These are phyloP conservation scores for Globisporangium irregulare DNA, from an alignment of 352 stramenopile species.

Conservation along the genomic window DNA sequence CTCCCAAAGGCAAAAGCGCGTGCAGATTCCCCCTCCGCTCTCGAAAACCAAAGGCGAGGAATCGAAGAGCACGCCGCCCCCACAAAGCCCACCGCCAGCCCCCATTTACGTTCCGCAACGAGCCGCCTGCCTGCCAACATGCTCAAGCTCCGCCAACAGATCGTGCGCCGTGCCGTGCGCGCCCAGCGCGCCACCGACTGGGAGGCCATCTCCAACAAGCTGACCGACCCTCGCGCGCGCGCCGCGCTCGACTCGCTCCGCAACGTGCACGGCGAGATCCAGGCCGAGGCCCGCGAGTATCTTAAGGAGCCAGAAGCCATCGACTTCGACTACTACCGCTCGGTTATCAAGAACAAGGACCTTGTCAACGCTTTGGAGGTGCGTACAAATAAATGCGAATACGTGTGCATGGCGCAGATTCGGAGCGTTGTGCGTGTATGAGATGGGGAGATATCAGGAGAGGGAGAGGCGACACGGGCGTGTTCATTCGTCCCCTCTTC, in stretches of 20 bases:
- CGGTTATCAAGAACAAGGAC: constrained; percentile 87
- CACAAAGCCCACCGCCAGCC: constrained; percentile 8
- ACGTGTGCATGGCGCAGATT: not conserved
- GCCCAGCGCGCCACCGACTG: constrained; percentile 66
- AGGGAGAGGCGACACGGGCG: not conserved
- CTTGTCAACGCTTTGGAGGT: constrained; percentile 80
- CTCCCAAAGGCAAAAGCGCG: not conserved
- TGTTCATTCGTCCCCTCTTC: not conserved
- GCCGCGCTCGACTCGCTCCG: constrained; percentile 75
- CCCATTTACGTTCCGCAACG: constrained; percentile 9
- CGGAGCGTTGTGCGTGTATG: not conserved
- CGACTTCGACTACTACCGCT: constrained; percentile 86
- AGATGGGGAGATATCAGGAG: not conserved
- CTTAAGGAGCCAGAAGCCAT: constrained; percentile 80
- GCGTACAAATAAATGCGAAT: not conserved
- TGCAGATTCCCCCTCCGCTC: not conserved
- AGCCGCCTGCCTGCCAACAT: constrained; percentile 32
- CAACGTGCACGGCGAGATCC: constrained; percentile 76
- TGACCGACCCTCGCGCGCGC: constrained; percentile 72
- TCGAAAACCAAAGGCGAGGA: constrained; percentile 26
- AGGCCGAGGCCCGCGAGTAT: constrained; percentile 64
- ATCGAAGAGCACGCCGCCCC: constrained; percentile 4
- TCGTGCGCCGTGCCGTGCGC: constrained; percentile 54
- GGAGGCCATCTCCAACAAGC: constrained; percentile 66
- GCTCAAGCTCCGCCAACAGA: constrained; percentile 75